Conservation (phyloP, 495 filamentous ascomycete species). For the Hypoxylon cercidicola region DNA sequence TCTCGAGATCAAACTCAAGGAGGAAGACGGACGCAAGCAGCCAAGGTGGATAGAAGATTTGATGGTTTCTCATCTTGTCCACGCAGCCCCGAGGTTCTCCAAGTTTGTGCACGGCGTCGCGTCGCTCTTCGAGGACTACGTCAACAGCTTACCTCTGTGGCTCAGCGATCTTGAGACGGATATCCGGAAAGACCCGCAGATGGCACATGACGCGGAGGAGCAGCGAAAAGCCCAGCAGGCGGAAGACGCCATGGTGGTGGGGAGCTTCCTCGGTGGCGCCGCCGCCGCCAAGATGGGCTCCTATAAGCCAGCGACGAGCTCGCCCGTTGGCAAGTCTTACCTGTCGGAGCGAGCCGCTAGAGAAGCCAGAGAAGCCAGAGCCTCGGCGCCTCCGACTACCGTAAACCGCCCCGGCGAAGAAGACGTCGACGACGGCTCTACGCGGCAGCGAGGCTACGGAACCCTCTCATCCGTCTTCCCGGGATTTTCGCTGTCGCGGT, state of each 20-base stretch:
- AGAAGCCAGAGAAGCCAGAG: slow-evolving; percentile 50
- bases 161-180: slow-evolving; percentile 88
- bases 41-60: slow-evolving; percentile 90
- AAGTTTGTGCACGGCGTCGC: slow-evolving; percentile 97
- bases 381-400: slow-evolving; percentile 27
- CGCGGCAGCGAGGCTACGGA: slow-evolving; percentile 54
- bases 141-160: slow-evolving; percentile 98
- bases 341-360: slow-evolving; percentile 59
- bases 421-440: slow-evolving; percentile 44
- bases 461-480: slow-evolving; percentile 71
- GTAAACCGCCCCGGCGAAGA: slow-evolving; percentile 31
- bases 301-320: slow-evolving; percentile 68
- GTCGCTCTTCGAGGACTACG: slow-evolving; percentile 90
- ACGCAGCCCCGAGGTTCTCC: slow-evolving; percentile 87
- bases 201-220: slow-evolving; percentile 91
- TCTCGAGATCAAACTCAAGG: slow-evolving; percentile 90
- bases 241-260: slow-evolving; percentile 88
- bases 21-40: slow-evolving; percentile 70
- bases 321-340: slow-evolving; percentile 67
- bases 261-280: slow-evolving; percentile 74
- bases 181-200: slow-evolving; percentile 90
- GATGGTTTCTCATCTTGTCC: slow-evolving; percentile 90
- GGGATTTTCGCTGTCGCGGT: slow-evolving; percentile 76
- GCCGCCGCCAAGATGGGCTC: slow-evolving; percentile 46
- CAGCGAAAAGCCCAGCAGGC: slow-evolving; percentile 78